Base-by-base conservation (phyloP, 108 stramenopile species). In the Pseudonitzschia multiseries region DNA sequence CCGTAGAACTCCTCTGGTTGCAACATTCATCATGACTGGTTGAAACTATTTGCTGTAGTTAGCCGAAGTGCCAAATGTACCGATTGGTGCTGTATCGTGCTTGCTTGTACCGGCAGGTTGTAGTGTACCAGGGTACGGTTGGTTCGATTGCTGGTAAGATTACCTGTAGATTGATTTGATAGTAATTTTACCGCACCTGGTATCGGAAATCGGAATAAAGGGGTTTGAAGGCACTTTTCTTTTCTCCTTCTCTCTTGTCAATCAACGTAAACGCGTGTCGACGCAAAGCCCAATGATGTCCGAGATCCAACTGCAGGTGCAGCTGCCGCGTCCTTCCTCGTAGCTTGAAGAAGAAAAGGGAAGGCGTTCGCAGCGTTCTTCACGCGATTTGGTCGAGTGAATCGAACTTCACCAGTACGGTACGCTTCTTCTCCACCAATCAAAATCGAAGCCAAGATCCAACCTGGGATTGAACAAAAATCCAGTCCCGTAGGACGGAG, bases 21-120 rank as follows among this genome's bases (percentile, higher is more conserved):
- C 71, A 51, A 64, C 46, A 68, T 69, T 73, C 71, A 69, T 68
- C 78, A 79, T 79, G 72, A 66, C 53, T 44, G 29, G 22, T 33
- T 44, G 32, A 52, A 51, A n/a, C 2, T n/a, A 51, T 51, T 51
- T 36, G 36, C 4, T 36, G 36, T 36, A 36, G 6, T 36, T n/a
- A n/a, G n/a, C n/a, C n/a, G n/a, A 36, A 36, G 36, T 36, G 6
- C 36, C 36, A 6, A 36, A 36, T 36, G 36, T 6, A 36, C 36
- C 36, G 36, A n/a, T 51, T 51, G n/a, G n/a, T n/a, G 50, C 50
- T n/a, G 61, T 40, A 0, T 32, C 29, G 29, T 32, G 29, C 36
- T 62, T n/a, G n/a, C n/a, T n/a, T n/a, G n/a, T n/a, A n/a, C n/a
- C n/a, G n/a, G n/a, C n/a, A n/a, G n/a, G n/a, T 24, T n/a, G 61